Conservation (phyloP, 345 rosid genomes). For the Lepidium didymum region DNA sequence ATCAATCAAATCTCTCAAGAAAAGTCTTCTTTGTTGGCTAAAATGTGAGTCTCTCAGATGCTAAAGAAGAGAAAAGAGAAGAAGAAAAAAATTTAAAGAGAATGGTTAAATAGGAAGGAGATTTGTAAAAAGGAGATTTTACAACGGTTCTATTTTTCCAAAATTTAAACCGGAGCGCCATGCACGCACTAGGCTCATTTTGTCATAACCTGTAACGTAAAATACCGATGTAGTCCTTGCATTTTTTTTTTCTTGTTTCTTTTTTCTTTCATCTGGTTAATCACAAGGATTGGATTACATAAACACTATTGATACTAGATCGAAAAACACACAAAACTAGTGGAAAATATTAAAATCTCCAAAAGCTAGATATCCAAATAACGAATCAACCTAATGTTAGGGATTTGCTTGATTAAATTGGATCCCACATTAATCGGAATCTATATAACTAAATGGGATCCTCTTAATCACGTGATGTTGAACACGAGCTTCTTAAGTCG, state of each 20-base stretch:
- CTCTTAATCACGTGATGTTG: too few species aligned
- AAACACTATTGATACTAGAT: too few species aligned
- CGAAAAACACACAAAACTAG: too few species aligned
- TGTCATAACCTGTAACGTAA: too few species aligned
- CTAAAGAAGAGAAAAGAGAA: slow-evolving; percentile 5
- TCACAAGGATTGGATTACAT: too few species aligned
- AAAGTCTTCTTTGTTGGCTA: neutral
- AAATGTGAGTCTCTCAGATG: neutral
- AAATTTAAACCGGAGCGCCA: slow-evolving; percentile 21
- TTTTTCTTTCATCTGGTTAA: neutral
- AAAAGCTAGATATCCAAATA: too few species aligned
- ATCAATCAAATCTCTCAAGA: neutral
- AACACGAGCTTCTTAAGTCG: too few species aligned
- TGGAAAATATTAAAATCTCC: too few species aligned
- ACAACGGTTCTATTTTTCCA: slow-evolving; percentile 21
- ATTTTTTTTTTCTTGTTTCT: neutral
- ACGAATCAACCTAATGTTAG: too few species aligned
- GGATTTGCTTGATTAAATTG: too few species aligned
- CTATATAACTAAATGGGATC: too few species aligned
- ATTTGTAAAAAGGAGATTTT: neutral
- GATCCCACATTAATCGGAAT: too few species aligned
- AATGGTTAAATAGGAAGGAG: neutral
- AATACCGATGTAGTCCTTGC: neutral
- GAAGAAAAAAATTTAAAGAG: neutral
- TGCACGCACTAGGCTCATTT: neutral